Conservation (phyloP, 2,329 filamentous ascomycete species). For the Sphaerulina musiva region DNA sequence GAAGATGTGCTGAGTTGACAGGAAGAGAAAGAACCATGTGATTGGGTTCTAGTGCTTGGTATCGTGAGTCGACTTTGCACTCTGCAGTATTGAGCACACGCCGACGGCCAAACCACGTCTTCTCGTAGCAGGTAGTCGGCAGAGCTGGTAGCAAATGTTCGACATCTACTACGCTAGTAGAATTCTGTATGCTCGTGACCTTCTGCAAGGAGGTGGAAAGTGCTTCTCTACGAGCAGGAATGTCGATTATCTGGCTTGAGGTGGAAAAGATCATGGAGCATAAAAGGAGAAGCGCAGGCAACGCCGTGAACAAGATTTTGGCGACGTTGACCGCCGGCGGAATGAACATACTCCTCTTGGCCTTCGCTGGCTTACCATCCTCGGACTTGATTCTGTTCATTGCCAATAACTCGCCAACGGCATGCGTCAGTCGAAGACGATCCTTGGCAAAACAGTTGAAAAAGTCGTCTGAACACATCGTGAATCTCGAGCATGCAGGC, state of each 20-base stretch:
- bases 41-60: slow-evolving; percentile 20
- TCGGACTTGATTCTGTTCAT: too few species aligned
- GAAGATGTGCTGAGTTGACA: slow-evolving; percentile 2
- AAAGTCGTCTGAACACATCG: not conserved
- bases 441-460: not conserved
- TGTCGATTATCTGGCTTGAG: slow-evolving; percentile 1
- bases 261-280: not conserved
- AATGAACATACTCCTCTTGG: not conserved
- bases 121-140: slow-evolving; percentile 6
- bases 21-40: slow-evolving; percentile 28
- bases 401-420: not conserved
- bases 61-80: not conserved
- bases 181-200: slow-evolving; percentile 14
- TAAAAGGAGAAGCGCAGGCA: slow-evolving; percentile 2
- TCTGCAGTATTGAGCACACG: not conserved
- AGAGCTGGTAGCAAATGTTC: slow-evolving; percentile 26
- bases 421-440: not conserved
- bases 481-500: not conserved
- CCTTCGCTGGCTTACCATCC: not conserved
- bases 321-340: not conserved
- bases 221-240: slow-evolving; percentile 18
- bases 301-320: not conserved
- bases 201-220: slow-evolving; percentile 18
- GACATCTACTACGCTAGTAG: slow-evolving; percentile 21
- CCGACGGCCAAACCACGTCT: not conserved